A percentile compares a stretch with the other conserved stretches of the same genome.
These are phyloP conservation scores for Juncus inflexus DNA, from an alignment of 176 grass and related monocot genomes.

Conservation along the genomic window DNA sequence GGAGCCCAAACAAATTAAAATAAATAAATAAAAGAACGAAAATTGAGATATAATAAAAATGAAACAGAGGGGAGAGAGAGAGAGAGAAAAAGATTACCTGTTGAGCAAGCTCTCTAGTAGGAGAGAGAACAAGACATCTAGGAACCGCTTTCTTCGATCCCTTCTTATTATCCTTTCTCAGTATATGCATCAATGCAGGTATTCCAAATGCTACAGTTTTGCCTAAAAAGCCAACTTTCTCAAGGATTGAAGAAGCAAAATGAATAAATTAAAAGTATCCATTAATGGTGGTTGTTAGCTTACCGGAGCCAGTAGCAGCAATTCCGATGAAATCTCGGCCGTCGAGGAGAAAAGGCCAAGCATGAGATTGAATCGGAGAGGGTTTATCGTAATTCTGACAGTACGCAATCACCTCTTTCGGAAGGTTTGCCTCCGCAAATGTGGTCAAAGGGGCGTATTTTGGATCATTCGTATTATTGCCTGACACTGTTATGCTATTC, in stretches of 20 bases:
- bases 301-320: constrained; percentile 94
- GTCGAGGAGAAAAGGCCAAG: constrained; percentile 83
- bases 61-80: not conserved
- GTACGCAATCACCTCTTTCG: constrained; percentile 62
- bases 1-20: constrained; percentile 19
- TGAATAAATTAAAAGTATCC: not conserved
- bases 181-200: constrained; percentile 78
- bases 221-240: constrained; percentile 29
- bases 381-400: constrained; percentile 68
- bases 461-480: constrained; percentile 43
- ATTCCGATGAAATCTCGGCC: constrained; percentile 88
- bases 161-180: constrained; percentile 51
- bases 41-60: not conserved
- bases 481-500: constrained; percentile 47
- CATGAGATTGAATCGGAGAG: constrained; percentile 82
- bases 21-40: constrained; percentile 16
- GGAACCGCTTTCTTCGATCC: constrained; percentile 63
- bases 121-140: constrained; percentile 68
- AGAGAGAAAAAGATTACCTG: no score
- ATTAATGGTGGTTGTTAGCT: not conserved
- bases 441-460: constrained; percentile 69
- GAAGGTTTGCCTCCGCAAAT: constrained; percentile 59
- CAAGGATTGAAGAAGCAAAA: not conserved
- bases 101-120: constrained; percentile 95
- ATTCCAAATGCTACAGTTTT: constrained; percentile 97